Evolutionary conservation across 352 stramenopile species (phyloP).

Genomic region (Elongisporangium senticosum): DNA sequence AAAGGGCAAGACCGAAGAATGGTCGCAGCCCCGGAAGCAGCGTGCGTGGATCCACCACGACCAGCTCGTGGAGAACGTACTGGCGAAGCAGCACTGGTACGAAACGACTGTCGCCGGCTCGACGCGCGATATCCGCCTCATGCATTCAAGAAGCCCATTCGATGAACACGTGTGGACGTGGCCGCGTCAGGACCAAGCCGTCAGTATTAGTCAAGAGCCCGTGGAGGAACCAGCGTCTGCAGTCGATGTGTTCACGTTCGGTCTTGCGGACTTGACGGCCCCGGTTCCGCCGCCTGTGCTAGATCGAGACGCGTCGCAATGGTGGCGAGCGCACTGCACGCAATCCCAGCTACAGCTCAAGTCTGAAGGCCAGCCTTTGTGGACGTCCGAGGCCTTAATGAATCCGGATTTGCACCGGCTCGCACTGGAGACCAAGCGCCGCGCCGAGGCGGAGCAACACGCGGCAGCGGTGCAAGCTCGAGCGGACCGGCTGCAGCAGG

Average conservation of each 20-base stretch:
- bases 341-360: conserved; percentile 26
- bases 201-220: conserved; percentile 6
- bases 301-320: conserved; percentile 37
- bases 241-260: conserved; percentile 36
- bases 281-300: conserved; percentile 9
- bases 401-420: conserved; percentile 43
- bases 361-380: conserved; percentile 10
- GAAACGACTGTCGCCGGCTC: conserved; percentile 42
- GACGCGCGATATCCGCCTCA: conserved; percentile 36
- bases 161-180: conserved; percentile 46
- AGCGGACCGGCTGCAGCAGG: conserved; percentile 12
- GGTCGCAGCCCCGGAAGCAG: conserved; percentile 9
- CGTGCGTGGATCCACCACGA: conserved; percentile 36
- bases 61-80: conserved; percentile 20
- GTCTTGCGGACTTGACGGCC: conserved; percentile 10
- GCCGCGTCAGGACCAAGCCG: conserved; percentile 13
- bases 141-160: conserved; percentile 34
- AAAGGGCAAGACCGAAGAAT: conserved; percentile 8
- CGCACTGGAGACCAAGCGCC: conserved; percentile 14
- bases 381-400: conserved; percentile 40
- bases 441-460: conserved; percentile 15
- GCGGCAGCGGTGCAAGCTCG: conserved; percentile 12
- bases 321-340: conserved; percentile 56
- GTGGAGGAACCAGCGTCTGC: conserved; percentile 1
- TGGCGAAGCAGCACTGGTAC: conserved; percentile 39